Conservation (phyloP, 371 early-diverging fungal genomes). For the Fennellomyces sp. region DNA sequence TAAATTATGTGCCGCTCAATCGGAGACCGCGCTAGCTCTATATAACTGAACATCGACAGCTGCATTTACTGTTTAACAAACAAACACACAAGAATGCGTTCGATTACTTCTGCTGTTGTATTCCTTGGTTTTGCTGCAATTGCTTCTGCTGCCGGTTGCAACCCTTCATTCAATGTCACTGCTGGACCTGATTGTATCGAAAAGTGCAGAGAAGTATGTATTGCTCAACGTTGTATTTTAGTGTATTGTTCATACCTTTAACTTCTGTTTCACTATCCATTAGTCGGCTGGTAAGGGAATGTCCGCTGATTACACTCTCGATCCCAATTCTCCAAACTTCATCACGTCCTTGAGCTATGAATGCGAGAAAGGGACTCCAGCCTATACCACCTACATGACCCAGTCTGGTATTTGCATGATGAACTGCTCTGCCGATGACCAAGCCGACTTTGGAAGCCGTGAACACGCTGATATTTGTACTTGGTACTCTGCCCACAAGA, state of each 20-base stretch:
- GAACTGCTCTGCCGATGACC: slow-evolving; percentile 26
- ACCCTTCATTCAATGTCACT: slow-evolving; percentile 34
- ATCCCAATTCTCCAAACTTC: slow-evolving; percentile 33
- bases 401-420: slow-evolving; percentile 39
- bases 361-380: slow-evolving; percentile 29
- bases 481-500: slow-evolving; percentile 32
- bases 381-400: slow-evolving; percentile 37
- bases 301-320: slow-evolving; percentile 27
- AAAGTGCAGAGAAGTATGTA: slow-evolving; percentile 41
- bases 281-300: slow-evolving; percentile 29
- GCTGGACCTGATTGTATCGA: slow-evolving; percentile 29
- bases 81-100: not conserved
- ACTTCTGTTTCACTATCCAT: not conserved
- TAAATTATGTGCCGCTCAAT: not conserved
- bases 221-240: too few species aligned
- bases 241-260: not conserved
- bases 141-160: slow-evolving; percentile 31
- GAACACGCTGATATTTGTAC: slow-evolving; percentile 21
- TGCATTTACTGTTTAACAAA: not conserved
- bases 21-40: not conserved
- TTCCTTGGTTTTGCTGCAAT: slow-evolving; percentile 14
- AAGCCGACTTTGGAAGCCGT: slow-evolving; percentile 17
- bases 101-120: slow-evolving; percentile 6
- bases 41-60: not conserved
- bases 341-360: slow-evolving; percentile 27